Base-by-base conservation (phyloP, 2,329 filamentous ascomycete genomes). In the Macroventuria anomochaeta region DNA sequence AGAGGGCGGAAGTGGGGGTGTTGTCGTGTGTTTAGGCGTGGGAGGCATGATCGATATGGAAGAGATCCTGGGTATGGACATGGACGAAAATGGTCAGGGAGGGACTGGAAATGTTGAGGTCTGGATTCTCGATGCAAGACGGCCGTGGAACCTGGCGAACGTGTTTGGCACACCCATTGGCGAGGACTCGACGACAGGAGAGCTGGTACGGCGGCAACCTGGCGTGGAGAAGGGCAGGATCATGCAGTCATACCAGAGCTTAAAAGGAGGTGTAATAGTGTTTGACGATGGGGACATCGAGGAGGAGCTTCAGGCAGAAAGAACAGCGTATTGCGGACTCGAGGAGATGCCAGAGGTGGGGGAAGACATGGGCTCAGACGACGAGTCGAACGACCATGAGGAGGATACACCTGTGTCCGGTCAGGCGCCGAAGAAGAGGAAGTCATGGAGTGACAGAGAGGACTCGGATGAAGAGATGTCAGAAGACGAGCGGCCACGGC, bases 241-340 rank as follows among this genome's bases (percentile, higher is more conserved):
- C 43, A 81, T 84, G 21, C 83, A 85, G 12, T 78, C 82, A 0
- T 97, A 96, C 71, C 87, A 85, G 59, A 86, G 90, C 5, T 89
- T 91, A 25, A 88, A 84, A 68, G 93, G 93, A 15, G 95, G 95
- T 0, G 89, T 99, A 34, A 85, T 99, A 56, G 92, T 97, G 2
- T 96, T 95, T 72, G 95, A 97, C 69, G 95, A 97, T 70, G 95
- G 93, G 1, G 95, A 99, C 72, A 93, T 99, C 43, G 89, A 93
- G 62, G 89, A 93, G 62, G 90, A 93, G 28, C 78, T 99, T 28
- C 76, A 75, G 11, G 78, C 79, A 1, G 92, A 97, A 75, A 84
- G 86, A 63, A 87, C 91, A 54, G 93, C 95, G 32, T 97, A 96
- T 69, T 84, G 90, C 60, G 88, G 88, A n/a, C 78, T 97, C 44